Evolutionary conservation across 192 early-diverging fungal genomes (phyloP).

Genomic region (Rhizophagus prolifer): DNA sequence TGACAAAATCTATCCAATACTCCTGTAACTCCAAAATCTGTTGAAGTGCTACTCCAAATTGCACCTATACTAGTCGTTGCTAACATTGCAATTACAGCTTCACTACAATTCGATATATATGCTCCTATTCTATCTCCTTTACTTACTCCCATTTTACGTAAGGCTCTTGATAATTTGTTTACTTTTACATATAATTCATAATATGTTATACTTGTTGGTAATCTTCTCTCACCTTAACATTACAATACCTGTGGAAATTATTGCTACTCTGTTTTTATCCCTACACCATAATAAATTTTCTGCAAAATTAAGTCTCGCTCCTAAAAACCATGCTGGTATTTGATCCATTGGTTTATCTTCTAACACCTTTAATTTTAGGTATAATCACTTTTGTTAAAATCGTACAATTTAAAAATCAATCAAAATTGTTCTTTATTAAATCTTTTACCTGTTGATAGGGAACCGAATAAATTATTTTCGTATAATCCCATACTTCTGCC

Average conservation of each 20-base stretch:
- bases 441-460: conserved; percentile 31
- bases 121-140: conserved; percentile 86
- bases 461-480: conserved; percentile 51
- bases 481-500: conserved; percentile 83
- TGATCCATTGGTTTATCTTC: conserved; percentile 70
- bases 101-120: conserved; percentile 85
- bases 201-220: conserved; percentile 56
- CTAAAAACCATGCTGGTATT: conserved; percentile 92
- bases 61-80: conserved; percentile 82
- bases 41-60: conserved; percentile 92
- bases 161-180: conserved; percentile 65
- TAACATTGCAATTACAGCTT: conserved; percentile 79
- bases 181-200: conserved; percentile 72
- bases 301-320: conserved; percentile 83
- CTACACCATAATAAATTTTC: conserved; percentile 78
- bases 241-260: conserved; percentile 52
- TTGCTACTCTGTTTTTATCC: conserved; percentile 47
- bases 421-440: no score
- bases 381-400: neutral
- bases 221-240: conserved; percentile 45
- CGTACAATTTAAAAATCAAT: no score
- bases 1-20: conserved; percentile 93
- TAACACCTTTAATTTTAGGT: conserved; percentile 51
- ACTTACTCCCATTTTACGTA: conserved; percentile 68
- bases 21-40: conserved; percentile 90